phyloP scores from a whole-genome alignment of 805 yeast species.

The Cyberlindnera sargentensis region DNA sequence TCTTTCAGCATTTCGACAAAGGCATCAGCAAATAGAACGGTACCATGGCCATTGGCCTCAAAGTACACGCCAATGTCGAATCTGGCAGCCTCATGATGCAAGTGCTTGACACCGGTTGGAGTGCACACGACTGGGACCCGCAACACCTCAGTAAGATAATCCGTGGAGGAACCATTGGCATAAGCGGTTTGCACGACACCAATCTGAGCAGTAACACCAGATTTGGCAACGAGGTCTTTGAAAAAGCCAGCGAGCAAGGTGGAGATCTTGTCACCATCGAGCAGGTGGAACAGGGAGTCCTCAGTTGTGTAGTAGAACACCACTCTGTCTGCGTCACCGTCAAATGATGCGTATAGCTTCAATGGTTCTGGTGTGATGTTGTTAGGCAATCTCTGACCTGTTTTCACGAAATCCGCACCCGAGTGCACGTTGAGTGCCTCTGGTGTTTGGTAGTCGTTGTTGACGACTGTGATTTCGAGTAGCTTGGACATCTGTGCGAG shows the following conservation, averaged over 20 bases:
- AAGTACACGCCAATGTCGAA: constrained; percentile 92
- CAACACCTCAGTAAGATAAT: constrained; percentile 52
- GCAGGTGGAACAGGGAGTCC: constrained; percentile 37
- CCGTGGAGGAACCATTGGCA: constrained; percentile 90
- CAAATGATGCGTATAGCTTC: constrained; percentile 73
- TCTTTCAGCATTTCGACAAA: constrained; percentile 35
- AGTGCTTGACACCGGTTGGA: constrained; percentile 93
- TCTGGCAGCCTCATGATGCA: constrained; percentile 82
- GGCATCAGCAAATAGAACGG: constrained; percentile 69
- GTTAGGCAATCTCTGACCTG: constrained; percentile 71
- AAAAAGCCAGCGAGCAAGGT: constrained; percentile 72
- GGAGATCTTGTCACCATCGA: constrained; percentile 94
- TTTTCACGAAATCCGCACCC: constrained; percentile 95
- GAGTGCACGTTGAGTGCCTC: constrained; percentile 63
- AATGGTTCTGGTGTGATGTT: constrained; percentile 41
- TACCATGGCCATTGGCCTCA: constrained; percentile 99
- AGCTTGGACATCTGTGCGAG: constrained; percentile 36
- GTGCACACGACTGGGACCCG: constrained; percentile 80
- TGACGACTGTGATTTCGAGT: constrained; percentile 43
- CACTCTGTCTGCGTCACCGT: constrained; percentile 96
- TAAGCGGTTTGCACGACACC: constrained; percentile 98
- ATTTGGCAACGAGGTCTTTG: constrained; percentile 40
- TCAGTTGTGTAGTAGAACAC: constrained; percentile 61
- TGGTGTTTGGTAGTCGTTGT: constrained; percentile 49
- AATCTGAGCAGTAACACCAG: constrained; percentile 33